phyloP scores from a whole-genome alignment of 2,329 filamentous ascomycete species.

The Pochonia chlamydosporia region DNA sequence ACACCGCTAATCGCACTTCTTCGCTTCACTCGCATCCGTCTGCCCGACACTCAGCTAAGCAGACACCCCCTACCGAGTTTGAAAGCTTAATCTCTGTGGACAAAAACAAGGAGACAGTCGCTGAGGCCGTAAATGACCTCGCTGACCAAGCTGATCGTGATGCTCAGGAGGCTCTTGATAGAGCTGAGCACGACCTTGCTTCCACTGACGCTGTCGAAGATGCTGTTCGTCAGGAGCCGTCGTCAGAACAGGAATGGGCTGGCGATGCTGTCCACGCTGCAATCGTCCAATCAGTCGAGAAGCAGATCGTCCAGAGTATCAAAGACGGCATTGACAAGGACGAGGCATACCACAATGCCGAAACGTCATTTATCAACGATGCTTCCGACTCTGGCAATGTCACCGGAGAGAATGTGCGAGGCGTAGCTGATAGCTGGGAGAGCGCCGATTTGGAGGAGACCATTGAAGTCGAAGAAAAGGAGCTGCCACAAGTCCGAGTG shows the following conservation, averaged over 20 bases:
- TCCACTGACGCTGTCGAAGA: slow-evolving; percentile 34
- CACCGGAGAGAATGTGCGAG: slow-evolving; percentile 49
- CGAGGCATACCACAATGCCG: slow-evolving; percentile 33
- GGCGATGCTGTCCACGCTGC: neutral
- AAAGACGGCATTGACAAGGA: slow-evolving; percentile 50
- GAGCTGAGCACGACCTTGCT: slow-evolving; percentile 44
- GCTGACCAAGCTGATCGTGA: slow-evolving; percentile 46
- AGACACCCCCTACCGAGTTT: slow-evolving; percentile 24
- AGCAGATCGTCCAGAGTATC: slow-evolving; percentile 24
- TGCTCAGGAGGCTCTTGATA: slow-evolving; percentile 60
- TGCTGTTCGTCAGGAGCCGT: slow-evolving; percentile 15
- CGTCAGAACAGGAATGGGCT: slow-evolving; percentile 25
- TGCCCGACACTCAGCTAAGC: slow-evolving; percentile 14
- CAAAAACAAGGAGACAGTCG: slow-evolving; percentile 65
- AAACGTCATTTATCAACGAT: slow-evolving; percentile 38
- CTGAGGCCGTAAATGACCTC: slow-evolving; percentile 62
- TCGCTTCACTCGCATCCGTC: slow-evolving; percentile 23
- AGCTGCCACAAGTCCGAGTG: slow-evolving; percentile 64
- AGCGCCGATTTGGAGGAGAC: slow-evolving; percentile 71
- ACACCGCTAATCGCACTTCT: slow-evolving; percentile 28
- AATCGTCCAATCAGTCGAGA: slow-evolving; percentile 11
- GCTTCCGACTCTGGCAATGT: slow-evolving; percentile 43
- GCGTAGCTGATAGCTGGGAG: slow-evolving; percentile 85
- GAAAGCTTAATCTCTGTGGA: slow-evolving; percentile 28
- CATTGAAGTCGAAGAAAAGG: slow-evolving; percentile 60